Evolutionary conservation across 345 rosid genomes (phyloP), one percentile per base, ranked within the genome.

Genomic region (Boechera retrofracta): DNA sequence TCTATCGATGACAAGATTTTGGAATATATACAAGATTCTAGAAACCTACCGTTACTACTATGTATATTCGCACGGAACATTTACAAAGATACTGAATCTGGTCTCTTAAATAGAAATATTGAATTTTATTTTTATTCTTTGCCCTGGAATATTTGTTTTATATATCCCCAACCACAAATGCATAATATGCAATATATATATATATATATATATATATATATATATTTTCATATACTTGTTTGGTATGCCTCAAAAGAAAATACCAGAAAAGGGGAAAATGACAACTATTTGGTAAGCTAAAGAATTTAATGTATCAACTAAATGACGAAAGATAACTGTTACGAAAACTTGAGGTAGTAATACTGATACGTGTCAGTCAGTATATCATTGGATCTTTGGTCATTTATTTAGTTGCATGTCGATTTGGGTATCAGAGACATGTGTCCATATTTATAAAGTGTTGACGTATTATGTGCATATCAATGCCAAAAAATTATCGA

Each of bases 341-440:
- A 42, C 48, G 48, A 44, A 44, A 12, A 44, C 1, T 44, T 44
- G 28, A 38, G 10, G 16, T 15, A 3, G 8, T 42, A 67, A 33
- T 0, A 51, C 47, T 42, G 78, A 33, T 0, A 51, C 69, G 55
- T 76, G 68, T 38, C 74, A 12, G 67, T 49, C 73, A 18, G 2
- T 6, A 0, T 7, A 16, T 2, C 9, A 21, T 18, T 59, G 3
- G 42, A 55, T 11, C 10, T 12, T 18, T 12, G 10, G 18, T 16
- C 4, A 75, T 75, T 75, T 28, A 75, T 75, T 75, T 36, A 47
- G n/a, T 66, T 66, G 59, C 66, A 67, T 75, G 41, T 29, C 57
- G 36, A 21, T 29, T 45, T 65, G 31, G 24, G 15, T 33, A 13
- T 18, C 44, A 60, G 10, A 35, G 38, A 59, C 68, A 8, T 4